Conservation (phyloP, 495 filamentous ascomycete genomes). For the Lichenothelia convexa region DNA sequence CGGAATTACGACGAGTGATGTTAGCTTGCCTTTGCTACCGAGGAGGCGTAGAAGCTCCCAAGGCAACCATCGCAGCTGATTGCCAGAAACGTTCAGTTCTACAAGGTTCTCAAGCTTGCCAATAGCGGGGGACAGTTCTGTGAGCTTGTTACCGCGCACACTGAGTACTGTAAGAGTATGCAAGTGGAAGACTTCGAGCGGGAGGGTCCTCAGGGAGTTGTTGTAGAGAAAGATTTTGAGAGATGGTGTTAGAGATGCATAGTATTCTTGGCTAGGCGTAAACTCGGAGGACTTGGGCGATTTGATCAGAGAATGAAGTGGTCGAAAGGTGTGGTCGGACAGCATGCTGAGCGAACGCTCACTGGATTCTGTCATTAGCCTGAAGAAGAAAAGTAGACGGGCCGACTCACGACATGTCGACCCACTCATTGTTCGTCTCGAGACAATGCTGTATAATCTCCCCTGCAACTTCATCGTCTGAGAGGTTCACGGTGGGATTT, state of each 20-base stretch:
- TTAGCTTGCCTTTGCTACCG: constrained; percentile 23
- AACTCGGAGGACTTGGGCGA: constrained; percentile 22
- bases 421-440: constrained; percentile 36
- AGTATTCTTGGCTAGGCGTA: constrained; percentile 27
- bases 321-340: constrained; percentile 28
- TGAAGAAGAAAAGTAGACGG: constrained; percentile 18
- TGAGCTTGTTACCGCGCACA: constrained; percentile 51
- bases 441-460: constrained; percentile 34
- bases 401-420: constrained; percentile 47
- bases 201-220: constrained; percentile 37
- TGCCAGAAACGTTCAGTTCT: constrained; percentile 53
- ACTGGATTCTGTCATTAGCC: constrained; percentile 12
- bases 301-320: constrained; percentile 39
- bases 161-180: constrained; percentile 47
- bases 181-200: constrained; percentile 33
- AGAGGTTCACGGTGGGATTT: too few species aligned
- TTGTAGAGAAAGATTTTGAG: constrained; percentile 45
- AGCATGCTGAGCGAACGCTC: constrained; percentile 19
- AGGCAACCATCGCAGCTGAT: constrained; percentile 48
- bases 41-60: constrained; percentile 50
- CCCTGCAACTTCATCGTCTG: not conserved
- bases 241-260: constrained; percentile 31
- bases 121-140: constrained; percentile 45
- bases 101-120: constrained; percentile 41
- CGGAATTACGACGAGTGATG: constrained; percentile 27